These are phyloP conservation scores for Malassezia dermatis DNA, from an alignment of 1,284 basidiomycete species.

Conservation along the genomic window DNA sequence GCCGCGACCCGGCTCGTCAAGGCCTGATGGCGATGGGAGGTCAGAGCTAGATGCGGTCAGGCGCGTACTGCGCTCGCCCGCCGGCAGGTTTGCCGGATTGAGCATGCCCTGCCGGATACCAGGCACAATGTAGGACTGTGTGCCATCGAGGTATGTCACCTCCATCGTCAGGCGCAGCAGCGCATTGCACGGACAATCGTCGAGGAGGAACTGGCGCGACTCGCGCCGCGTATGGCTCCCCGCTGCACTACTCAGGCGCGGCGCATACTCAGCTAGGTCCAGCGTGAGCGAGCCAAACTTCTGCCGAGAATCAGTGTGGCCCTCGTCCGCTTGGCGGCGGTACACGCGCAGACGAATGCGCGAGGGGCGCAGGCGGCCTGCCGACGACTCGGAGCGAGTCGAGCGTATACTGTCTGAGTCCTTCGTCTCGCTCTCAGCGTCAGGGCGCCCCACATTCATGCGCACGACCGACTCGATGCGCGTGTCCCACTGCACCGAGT, in stretches of 20 bases:
- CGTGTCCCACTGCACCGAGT: slow-evolving; percentile 33
- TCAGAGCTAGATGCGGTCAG: not conserved
- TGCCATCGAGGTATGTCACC: slow-evolving; percentile 56
- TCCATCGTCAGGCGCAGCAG: slow-evolving; percentile 61
- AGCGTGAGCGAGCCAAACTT: slow-evolving; percentile 59
- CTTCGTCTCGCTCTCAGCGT: not conserved
- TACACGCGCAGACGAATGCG: slow-evolving; percentile 4
- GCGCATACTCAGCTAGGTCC: slow-evolving; percentile 66
- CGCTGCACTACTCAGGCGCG: slow-evolving; percentile 50
- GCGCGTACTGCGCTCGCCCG: not conserved
- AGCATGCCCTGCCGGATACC: slow-evolving; percentile 30
- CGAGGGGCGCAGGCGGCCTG: slow-evolving; percentile 6
- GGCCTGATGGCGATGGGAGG: not conserved
- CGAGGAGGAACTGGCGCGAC: slow-evolving; percentile 61
- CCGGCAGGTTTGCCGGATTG: slow-evolving; percentile 6
- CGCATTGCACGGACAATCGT: slow-evolving; percentile 67
- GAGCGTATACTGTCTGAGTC: not conserved
- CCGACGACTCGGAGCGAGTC: not conserved
- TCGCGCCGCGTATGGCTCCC: slow-evolving; percentile 46
- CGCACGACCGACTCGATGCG: slow-evolving; percentile 30
- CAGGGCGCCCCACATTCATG: slow-evolving; percentile 31
- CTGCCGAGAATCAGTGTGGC: not conserved
- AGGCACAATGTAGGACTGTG: slow-evolving; percentile 55
- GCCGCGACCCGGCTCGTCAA: not conserved
- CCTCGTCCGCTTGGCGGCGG: not conserved